Conservation (phyloP, 192 early-diverging fungal genomes). For the Coemansia sp. region DNA sequence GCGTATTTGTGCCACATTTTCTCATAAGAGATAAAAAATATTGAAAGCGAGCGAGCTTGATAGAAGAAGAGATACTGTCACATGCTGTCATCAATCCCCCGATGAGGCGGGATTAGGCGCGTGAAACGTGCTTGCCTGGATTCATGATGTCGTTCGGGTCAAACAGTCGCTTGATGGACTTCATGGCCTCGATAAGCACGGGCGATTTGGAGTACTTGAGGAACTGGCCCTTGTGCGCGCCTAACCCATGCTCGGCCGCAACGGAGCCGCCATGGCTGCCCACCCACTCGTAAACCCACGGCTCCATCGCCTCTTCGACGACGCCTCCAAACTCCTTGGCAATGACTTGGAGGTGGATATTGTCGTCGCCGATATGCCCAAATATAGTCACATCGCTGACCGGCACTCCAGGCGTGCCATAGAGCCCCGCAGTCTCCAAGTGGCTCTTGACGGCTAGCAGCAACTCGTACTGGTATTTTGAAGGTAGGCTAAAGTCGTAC, state of each 20-base stretch:
- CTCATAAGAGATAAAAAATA: neutral
- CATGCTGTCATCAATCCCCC: slow-evolving; percentile 6
- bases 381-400: slow-evolving; percentile 83
- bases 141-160: slow-evolving; percentile 97
- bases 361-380: slow-evolving; percentile 97
- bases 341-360: slow-evolving; percentile 89
- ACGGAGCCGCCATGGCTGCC: slow-evolving; percentile 63
- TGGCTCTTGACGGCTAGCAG: slow-evolving; percentile 33
- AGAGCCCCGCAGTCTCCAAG: slow-evolving; percentile 19
- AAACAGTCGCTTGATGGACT: slow-evolving; percentile 74
- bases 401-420: slow-evolving; percentile 31
- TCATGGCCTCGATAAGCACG: slow-evolving; percentile 82
- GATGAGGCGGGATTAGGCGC: slow-evolving; percentile 9
- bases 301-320: slow-evolving; percentile 74
- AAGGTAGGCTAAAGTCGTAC: slow-evolving; percentile 48
- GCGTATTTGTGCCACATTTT: slow-evolving; percentile 73
- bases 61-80: slow-evolving; percentile 1
- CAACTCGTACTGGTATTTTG: slow-evolving; percentile 37
- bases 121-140: slow-evolving; percentile 66
- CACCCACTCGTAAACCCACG: slow-evolving; percentile 87
- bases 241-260: slow-evolving; percentile 88
- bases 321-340: slow-evolving; percentile 62
- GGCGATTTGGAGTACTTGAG: slow-evolving; percentile 83
- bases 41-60: neutral
- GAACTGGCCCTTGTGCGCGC: slow-evolving; percentile 69